Evolutionary conservation across 371 early-diverging fungal genomes (phyloP), one percentile per base, ranked within the genome.

Genomic region (Haplosporangium sp.): DNA sequence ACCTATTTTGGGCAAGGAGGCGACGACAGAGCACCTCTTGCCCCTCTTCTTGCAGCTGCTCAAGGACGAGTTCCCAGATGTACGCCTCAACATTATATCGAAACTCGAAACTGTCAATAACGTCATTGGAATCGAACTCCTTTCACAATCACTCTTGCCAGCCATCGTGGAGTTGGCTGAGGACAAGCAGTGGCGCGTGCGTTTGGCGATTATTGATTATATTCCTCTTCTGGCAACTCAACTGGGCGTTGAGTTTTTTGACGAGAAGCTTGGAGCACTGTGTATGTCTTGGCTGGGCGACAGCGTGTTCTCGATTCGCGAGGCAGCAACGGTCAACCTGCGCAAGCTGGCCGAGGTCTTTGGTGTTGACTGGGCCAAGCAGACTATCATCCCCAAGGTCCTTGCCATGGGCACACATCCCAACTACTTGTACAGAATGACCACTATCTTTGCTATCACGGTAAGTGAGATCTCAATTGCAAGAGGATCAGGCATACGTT

Each of bases 151-250:
- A 29, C 87, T 99, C 48, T 86, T 99, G 50, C 98, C 98, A 11
- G 99, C 99, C 2, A 98, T 99, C 73, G 94, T 98, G 29, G 98
- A 98, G 75, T 86, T 99, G 48, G 96, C 99, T 47, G 97, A 99
- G 84, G 99, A 99, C 83, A 97, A 97, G 86, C 98, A 98, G 80
- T 99, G 99, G 99, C 95, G 99, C 50, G 98, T 98, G 62, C 95
- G 99, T 40, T 83, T 97, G 67, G 98, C 98, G 5, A 98, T 99
- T 68, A 97, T 99, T 81, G 98, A 98, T 81, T 95, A 97, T 81
- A 97, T 98, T 69, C 99, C 98, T 21, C 86, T 98, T 57, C 89
- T 99, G 64, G 97, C 98, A 8, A 91, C 89, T 51, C 97, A 98
- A 82, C 89, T 98, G 72, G 99, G 99, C 23, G 91, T 93, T 18